These are phyloP conservation scores for Leccinum barrowsii DNA, from an alignment of 768 basidiomycete genomes.

Conservation along the genomic window DNA sequence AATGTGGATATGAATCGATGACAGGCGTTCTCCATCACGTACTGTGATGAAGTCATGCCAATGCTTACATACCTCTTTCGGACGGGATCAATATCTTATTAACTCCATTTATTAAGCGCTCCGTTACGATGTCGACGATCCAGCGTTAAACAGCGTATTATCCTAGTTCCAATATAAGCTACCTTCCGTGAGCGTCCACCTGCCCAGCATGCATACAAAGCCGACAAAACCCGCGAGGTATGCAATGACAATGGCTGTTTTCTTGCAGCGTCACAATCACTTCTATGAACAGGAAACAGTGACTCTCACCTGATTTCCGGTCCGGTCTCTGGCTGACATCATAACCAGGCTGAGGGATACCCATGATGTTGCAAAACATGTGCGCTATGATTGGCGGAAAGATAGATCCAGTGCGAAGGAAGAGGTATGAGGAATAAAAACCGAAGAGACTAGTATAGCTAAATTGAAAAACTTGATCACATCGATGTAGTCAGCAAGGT, in stretches of 20 bases:
- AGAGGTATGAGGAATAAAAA: conserved; percentile 80
- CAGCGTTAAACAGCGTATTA: conserved; percentile 7
- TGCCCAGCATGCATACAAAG: conserved; percentile 51
- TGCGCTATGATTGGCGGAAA: conserved; percentile 77
- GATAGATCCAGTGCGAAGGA: conserved; percentile 82
- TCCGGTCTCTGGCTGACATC: conserved; percentile 55
- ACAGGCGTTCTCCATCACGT: background rate
- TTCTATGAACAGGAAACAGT: conserved; percentile 9
- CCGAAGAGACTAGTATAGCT: conserved; percentile 92
- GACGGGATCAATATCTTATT: background rate
- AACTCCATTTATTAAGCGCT: conserved; percentile 2
- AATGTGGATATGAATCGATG: background rate
- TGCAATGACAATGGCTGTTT: conserved; percentile 47
- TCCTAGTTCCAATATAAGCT: conserved; percentile 42
- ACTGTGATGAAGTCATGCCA: conserved; percentile 11
- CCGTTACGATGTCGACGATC: conserved; percentile 1
- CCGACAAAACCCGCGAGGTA: conserved; percentile 60
- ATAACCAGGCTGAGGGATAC: conserved; percentile 63
- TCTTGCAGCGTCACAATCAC: conserved; percentile 11
- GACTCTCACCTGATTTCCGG: conserved; percentile 47
- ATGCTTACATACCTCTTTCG: conserved; percentile 6
- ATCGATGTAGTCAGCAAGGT: conserved; percentile 12
- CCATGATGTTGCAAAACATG: conserved; percentile 93
- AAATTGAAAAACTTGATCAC: conserved; percentile 72
- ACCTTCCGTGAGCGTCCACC: conserved; percentile 44